Conservation (phyloP, 2,329 filamentous ascomycete species). For the Xylariaceae sp. region DNA sequence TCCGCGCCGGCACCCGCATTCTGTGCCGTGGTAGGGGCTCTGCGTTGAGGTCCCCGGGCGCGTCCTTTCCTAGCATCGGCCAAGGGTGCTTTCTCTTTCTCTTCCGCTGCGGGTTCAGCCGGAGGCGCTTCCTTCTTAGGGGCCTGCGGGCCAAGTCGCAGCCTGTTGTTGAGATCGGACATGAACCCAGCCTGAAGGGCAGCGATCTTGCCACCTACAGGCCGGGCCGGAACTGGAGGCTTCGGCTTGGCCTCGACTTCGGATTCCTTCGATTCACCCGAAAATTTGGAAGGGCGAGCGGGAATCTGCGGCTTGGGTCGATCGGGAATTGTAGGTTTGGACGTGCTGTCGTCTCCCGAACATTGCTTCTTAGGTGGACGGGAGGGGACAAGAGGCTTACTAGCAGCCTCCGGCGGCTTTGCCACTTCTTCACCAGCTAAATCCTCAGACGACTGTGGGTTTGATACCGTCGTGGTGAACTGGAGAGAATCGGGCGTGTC, state of each 20-base stretch:
- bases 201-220: constrained; percentile 80
- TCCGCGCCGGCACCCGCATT: constrained; percentile 29
- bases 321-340: constrained; percentile 44
- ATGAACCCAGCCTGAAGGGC: constrained; percentile 88
- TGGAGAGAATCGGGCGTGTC: constrained; percentile 80
- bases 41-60: constrained; percentile 78
- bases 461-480: constrained; percentile 68
- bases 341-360: constrained; percentile 27
- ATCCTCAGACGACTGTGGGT: constrained; percentile 40
- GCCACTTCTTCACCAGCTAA: constrained; percentile 39
- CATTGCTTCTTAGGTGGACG: constrained; percentile 40
- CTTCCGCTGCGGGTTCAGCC: constrained; percentile 47
- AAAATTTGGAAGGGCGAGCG: constrained; percentile 39
- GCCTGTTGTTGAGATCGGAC: constrained; percentile 83
- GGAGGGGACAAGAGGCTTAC: constrained; percentile 57
- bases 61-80: constrained; percentile 84
- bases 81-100: constrained; percentile 71
- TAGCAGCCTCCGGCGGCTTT: constrained; percentile 31
- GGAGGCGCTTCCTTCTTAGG: constrained; percentile 67
- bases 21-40: constrained; percentile 54
- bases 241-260: constrained; percentile 62
- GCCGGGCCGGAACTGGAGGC: constrained; percentile 73
- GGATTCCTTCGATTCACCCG: constrained; percentile 35
- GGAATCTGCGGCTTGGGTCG: constrained; percentile 58
- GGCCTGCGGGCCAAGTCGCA: constrained; percentile 78